Conservation (phyloP, 2,329 filamentous ascomycete species). For the Hymenoscyphus occultus region DNA sequence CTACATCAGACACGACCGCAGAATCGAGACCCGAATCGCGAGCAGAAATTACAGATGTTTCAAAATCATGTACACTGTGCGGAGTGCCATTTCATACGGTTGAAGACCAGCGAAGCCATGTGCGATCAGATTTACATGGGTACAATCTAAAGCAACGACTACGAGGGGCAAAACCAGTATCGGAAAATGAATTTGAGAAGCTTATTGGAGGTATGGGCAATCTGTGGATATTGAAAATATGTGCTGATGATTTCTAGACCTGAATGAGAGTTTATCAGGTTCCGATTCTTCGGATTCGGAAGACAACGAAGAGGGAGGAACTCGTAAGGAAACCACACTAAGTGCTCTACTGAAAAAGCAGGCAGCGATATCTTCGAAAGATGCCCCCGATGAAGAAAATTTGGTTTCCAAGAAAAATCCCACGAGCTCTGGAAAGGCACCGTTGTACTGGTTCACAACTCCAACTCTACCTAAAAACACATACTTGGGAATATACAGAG, state of each 20-base stretch:
- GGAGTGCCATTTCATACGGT: constrained; percentile 67
- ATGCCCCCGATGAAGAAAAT: constrained; percentile 46
- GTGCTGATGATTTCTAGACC: constrained; percentile 42
- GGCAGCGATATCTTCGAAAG: constrained; percentile 61
- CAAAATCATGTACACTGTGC: constrained; percentile 81
- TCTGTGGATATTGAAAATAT: background rate
- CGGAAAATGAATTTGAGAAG: constrained; percentile 81
- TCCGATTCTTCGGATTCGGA: constrained; percentile 72
- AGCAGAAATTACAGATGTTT: constrained; percentile 49
- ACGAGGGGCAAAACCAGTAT: constrained; percentile 67
- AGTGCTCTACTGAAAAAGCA: constrained; percentile 79
- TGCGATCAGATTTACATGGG: constrained; percentile 84
- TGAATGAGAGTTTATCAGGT: constrained; percentile 91
- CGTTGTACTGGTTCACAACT: constrained; percentile 82
- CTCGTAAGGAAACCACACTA: constrained; percentile 66
- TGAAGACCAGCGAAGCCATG: constrained; percentile 79
- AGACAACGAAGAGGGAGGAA: constrained; percentile 54
- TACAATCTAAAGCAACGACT: constrained; percentile 95
- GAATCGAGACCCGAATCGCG: constrained; percentile 38
- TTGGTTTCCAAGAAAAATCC: constrained; percentile 48
- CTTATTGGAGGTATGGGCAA: constrained; percentile 56
- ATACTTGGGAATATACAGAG: constrained; percentile 82
- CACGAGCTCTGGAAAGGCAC: constrained; percentile 62
- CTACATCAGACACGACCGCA: constrained; percentile 28
- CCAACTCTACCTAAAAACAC: constrained; percentile 70